Base-by-base conservation (phyloP, 1,284 basidiomycete genomes). In the Heliocybe sulcata region DNA sequence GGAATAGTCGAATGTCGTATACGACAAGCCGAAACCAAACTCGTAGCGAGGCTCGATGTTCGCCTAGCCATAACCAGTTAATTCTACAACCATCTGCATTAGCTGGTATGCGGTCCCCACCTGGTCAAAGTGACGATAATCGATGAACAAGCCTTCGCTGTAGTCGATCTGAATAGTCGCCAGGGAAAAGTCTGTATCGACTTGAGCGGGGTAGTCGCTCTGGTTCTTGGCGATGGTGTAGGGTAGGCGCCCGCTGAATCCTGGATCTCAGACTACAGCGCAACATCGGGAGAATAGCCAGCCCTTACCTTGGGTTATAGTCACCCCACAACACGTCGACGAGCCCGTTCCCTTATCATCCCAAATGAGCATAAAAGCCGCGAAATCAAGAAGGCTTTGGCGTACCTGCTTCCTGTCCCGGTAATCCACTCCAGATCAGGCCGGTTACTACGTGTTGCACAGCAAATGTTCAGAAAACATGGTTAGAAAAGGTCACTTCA, bases 1-100 rank as follows among this genome's bases (percentile, higher is more conserved):
- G 4, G 73, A 73, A 61, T 82, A 82, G 12, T 69, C 65, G 71
- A 90, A 90, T 0, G 71, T 77, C 11, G 87, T 86, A 67, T 88
- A 90, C 12, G 79, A 83, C 54, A 90, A 65, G 1, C 88, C 82
- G 59, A 73, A 86, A 1, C 87, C 87, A 63, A 87, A 90, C 57
- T 80, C 79, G 62, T 76, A 88, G 26, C 83, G 72, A 2, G 86
- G 85, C 2, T 72, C 68, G 54, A 87, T 81, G 54, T 76, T 72
- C 11, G 75, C 69, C 49, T 67, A 55, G 48, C 72, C n/a, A n/a
- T n/a, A n/a, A n/a, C n/a, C n/a, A n/a, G n/a, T n/a, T n/a, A n/a
- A n/a, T n/a, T n/a, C n/a, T n/a, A n/a, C n/a, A n/a, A n/a, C n/a
- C n/a, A n/a, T n/a, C n/a, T n/a, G n/a, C n/a, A n/a, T n/a, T n/a